A percentile compares a stretch with the other conserved stretches of the same genome.
phyloP scores from a whole-genome alignment of 2,329 filamentous ascomycete genomes.

The Sporothrix schenckii region DNA sequence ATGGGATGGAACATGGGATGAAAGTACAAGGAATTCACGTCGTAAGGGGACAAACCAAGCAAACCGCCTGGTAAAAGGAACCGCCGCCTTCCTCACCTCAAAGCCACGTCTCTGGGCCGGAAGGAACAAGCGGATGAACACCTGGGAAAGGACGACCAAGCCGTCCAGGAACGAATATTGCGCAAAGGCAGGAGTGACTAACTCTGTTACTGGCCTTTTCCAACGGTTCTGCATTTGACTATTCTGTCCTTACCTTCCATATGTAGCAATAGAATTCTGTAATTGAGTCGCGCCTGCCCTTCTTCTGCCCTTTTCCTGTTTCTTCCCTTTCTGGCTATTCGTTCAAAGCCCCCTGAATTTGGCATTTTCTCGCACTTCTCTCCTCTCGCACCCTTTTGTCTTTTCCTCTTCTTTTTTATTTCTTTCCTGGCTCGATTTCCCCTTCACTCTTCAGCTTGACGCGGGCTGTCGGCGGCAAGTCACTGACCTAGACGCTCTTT shows the following conservation, averaged over 20 bases:
- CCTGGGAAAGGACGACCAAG: conserved; percentile 1
- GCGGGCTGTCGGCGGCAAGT: conserved; percentile 2
- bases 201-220: conserved; percentile 7
- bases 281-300: not conserved
- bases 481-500: not conserved
- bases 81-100: conserved; percentile 6
- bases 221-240: not conserved
- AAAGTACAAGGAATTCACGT: conserved; percentile 4
- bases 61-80: not conserved
- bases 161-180: not conserved
- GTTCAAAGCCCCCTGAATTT: not conserved
- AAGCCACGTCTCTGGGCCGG: not conserved
- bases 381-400: not conserved
- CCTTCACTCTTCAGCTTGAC: not conserved
- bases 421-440: not conserved
- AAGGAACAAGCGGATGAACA: conserved; percentile 23
- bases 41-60: conserved; percentile 8
- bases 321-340: conserved; percentile 1
- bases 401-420: not conserved
- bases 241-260: conserved; percentile 13
- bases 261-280: conserved; percentile 8
- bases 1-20: not conserved
- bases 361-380: not conserved
- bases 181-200: conserved; percentile 9
- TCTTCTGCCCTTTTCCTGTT: not conserved